phyloP scores from a whole-genome alignment of 208 protist species.

The Naegleria lovaniensis region DNA sequence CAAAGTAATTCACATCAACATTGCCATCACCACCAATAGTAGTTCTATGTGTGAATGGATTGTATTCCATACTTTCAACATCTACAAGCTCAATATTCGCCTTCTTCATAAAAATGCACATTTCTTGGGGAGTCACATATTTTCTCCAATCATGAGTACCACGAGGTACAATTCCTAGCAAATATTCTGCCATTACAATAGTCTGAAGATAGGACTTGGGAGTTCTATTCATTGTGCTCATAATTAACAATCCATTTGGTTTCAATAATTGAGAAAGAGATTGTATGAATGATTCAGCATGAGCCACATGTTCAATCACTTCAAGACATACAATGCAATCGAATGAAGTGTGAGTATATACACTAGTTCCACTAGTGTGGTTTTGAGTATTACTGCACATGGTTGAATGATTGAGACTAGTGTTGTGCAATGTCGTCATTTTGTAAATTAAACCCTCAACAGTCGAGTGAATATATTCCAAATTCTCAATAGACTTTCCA shows the following conservation, averaged over 20 bases:
- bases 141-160: slow-evolving; percentile 83
- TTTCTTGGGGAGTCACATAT: slow-evolving; percentile 68
- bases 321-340: slow-evolving; percentile 79
- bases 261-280: slow-evolving; percentile 65
- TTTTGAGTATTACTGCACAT: slow-evolving; percentile 34
- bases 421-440: too few species aligned
- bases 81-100: background rate
- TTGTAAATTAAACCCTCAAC: background rate
- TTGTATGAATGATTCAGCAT: slow-evolving; percentile 68
- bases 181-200: slow-evolving; percentile 71
- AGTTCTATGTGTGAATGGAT: background rate
- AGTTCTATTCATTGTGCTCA: slow-evolving; percentile 84
- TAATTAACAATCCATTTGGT: slow-evolving; percentile 68
- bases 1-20: background rate
- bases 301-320: slow-evolving; percentile 82
- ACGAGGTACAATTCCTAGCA: slow-evolving; percentile 64
- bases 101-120: slow-evolving; percentile 35
- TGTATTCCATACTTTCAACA: background rate
- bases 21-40: background rate
- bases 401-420: background rate
- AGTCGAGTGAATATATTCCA: slow-evolving; percentile 15
- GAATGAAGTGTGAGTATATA: slow-evolving; percentile 51
- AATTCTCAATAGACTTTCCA: slow-evolving; percentile 35
- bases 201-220: slow-evolving; percentile 59
- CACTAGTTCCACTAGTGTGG: slow-evolving; percentile 56